Base-by-base conservation (phyloP, 23 red algal genomes). In the Gracilaria gracilis region DNA sequence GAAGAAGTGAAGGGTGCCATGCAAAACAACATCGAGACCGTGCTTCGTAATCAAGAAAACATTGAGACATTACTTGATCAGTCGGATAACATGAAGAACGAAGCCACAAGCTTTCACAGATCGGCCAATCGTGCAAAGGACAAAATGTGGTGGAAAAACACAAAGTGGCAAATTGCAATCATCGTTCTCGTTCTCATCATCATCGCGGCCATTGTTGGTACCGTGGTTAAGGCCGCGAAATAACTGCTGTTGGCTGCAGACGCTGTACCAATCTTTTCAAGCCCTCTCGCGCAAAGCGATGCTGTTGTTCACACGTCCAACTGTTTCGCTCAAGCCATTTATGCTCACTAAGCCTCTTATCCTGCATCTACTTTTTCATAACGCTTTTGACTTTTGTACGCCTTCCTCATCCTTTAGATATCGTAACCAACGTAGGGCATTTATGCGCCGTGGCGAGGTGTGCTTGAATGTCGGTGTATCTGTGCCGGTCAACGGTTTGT, bases 111-210 rank as follows among this genome's bases (percentile, higher is more conserved):
- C 14, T 98, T 98, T 67, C 90, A 95, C 23, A 83, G 91, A 65
- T 78, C 90, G 27, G 90, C 95, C 6, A 78, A 88, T 74, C 61
- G 77, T 28, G 95, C 89, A 82, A 93, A 98, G 85, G 85, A 90
- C 37, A 98, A 94, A 49, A 92, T 93, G 81, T 98, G 95, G 95
- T 94, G 92, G 95, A 90, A 84, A 42, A 98, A 98, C 42, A 42
- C 58, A 39, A 89, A 93, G 59, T 65, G 87, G 85, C 72, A 77
- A 72, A 84, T 93, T 23, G 74, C 93, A 48, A 83, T 98, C 81
- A 44, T 76, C 11, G 21, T 93, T 0, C 29, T 93, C 11, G 71
- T 98, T 21, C 80, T 98, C 47, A 76, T 90, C 34, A 87, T 98
- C 82, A 73, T 91, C 38, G 51, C 73, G 25, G 81, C 48, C 2